Evolutionary conservation across 352 stramenopile species (phyloP).

Genomic region (Pseudoperonospora humuli): DNA sequence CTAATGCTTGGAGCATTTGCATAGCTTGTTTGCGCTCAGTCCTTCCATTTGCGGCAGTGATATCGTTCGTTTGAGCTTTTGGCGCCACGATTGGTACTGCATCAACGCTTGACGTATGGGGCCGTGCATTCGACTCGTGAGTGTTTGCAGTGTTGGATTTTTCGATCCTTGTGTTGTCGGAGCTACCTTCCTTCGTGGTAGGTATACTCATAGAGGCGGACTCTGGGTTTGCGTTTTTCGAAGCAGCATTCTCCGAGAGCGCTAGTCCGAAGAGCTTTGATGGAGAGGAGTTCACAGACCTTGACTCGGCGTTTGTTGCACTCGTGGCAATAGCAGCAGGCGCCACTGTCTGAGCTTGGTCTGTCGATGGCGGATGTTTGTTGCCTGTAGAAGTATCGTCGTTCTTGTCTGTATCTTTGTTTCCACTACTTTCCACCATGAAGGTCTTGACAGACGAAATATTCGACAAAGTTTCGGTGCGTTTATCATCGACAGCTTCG

Average conservation of each 20-base stretch:
- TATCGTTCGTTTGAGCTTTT: not conserved
- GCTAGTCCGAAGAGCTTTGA: not conserved
- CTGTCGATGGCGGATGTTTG: not conserved
- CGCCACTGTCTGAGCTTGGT: not conserved
- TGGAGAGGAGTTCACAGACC: not conserved
- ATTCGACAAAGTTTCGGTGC: not conserved
- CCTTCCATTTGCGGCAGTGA: not conserved
- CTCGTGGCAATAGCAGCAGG: not conserved
- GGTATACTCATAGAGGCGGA: not conserved
- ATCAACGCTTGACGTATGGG: not conserved
- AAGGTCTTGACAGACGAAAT: not conserved
- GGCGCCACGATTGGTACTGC: not conserved
- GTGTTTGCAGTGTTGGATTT: conserved; percentile 1
- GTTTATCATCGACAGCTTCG: conserved; percentile 1
- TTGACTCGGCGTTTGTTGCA: conserved; percentile 1
- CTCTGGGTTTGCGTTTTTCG: not conserved
- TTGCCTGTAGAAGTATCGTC: not conserved
- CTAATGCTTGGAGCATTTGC: conserved; percentile 33
- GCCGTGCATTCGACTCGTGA: not conserved
- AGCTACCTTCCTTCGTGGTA: conserved; percentile 1
- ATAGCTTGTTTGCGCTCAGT: conserved; percentile 34
- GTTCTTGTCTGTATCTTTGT: conserved; percentile 4
- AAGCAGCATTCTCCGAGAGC: not conserved
- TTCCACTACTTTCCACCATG: not conserved
- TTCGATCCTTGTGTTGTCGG: too few relatives aligned